Conservation (phyloP, 305 asterid species). For the Fraxinus sp. region DNA sequence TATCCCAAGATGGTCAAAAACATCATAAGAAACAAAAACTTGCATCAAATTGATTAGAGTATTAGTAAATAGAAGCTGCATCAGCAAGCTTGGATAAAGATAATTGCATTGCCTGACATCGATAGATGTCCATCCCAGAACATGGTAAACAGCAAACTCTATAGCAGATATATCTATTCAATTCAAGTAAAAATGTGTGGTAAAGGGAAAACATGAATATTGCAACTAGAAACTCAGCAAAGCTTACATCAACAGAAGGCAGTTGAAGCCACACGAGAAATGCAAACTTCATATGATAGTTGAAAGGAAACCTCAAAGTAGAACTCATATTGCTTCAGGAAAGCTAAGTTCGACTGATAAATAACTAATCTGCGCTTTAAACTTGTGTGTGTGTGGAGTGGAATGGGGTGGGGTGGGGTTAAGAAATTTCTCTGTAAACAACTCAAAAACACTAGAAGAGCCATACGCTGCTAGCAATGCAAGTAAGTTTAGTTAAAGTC, state of each 20-base stretch:
- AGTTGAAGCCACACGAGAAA: conserved; percentile 17
- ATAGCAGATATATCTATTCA: too few species aligned
- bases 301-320: conserved; percentile 71
- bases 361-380: not conserved
- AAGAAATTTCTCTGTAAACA: conserved; percentile 53
- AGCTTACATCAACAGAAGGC: too few species aligned
- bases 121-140: not conserved
- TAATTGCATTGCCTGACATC: not conserved
- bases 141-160: not conserved
- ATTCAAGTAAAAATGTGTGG: too few species aligned
- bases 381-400: not conserved
- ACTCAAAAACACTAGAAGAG: conserved; percentile 65
- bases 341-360: conserved; percentile 14
- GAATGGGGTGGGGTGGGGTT: not conserved
- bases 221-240: too few species aligned
- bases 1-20: not conserved
- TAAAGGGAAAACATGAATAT: too few species aligned
- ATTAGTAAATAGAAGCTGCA: conserved; percentile 1
- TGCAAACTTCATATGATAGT: conserved; percentile 89
- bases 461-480: conserved; percentile 71
- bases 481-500: not conserved
- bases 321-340: conserved; percentile 18
- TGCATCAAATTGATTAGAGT: not conserved
- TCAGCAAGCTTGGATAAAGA: not conserved
- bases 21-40: not conserved